Conservation (phyloP, 164 flowering plant genomes). For the Sextonia rubra region DNA sequence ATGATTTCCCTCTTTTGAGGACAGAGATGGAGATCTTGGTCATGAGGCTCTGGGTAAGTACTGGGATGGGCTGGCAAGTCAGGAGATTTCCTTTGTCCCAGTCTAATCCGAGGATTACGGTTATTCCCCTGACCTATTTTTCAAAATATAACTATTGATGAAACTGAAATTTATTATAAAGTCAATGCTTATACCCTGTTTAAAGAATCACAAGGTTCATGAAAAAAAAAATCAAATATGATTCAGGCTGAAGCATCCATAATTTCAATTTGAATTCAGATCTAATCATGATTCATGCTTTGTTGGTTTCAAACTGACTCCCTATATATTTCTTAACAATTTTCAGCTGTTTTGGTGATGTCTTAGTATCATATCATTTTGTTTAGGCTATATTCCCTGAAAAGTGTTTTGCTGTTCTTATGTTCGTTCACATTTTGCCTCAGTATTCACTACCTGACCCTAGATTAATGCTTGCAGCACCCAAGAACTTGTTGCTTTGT, state of each 20-base stretch:
- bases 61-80: too few relatives aligned
- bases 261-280: not conserved
- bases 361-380: not conserved
- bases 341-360: not conserved
- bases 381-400: not conserved
- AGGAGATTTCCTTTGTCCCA: too few relatives aligned
- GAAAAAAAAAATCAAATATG: not conserved
- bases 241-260: not conserved
- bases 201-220: too few relatives aligned
- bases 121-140: too few relatives aligned
- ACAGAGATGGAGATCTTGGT: too few relatives aligned
- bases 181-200: too few relatives aligned
- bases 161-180: too few relatives aligned
- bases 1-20: too few relatives aligned
- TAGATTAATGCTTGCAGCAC: constrained; percentile 42
- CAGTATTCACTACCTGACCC: not conserved
- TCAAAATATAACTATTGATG: too few relatives aligned
- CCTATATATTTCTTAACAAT: not conserved
- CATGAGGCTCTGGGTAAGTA: too few relatives aligned
- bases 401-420: not conserved
- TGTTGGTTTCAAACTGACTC: not conserved
- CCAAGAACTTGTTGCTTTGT: constrained; percentile 84
- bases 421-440: constrained; percentile 7
- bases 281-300: constrained; percentile 1
- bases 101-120: too few relatives aligned